Evolutionary conservation across 1,284 basidiomycete genomes (phyloP).

Genomic region (Acaromyces ingoldii): DNA sequence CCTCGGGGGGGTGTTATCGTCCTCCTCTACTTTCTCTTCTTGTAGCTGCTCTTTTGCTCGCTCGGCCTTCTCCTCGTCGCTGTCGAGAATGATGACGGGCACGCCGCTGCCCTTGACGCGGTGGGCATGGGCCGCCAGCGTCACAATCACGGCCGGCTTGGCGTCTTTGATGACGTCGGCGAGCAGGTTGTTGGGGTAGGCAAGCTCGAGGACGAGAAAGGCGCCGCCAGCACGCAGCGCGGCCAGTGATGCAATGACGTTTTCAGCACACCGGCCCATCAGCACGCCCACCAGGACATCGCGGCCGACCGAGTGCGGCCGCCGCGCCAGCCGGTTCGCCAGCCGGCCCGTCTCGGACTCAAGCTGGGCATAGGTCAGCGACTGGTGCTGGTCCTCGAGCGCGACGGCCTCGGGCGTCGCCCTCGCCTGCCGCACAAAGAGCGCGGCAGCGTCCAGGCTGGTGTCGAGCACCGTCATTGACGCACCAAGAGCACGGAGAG

Average conservation of each 20-base stretch:
- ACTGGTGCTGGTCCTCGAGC: constrained; percentile 19
- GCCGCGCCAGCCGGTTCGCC: constrained; percentile 23
- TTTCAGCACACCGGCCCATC: constrained; percentile 42
- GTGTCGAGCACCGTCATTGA: constrained; percentile 31
- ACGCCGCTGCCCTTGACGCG: constrained; percentile 22
- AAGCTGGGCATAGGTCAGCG: constrained; percentile 44
- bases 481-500: too few relatives aligned
- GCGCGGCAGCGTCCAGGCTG: constrained; percentile 24
- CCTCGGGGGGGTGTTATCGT: too few relatives aligned
- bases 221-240: constrained; percentile 48
- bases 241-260: constrained; percentile 47
- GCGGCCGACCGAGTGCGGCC: constrained; percentile 26
- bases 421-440: constrained; percentile 29
- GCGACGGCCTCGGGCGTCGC: constrained; percentile 27
- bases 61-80: too few relatives aligned
- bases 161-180: constrained; percentile 48
- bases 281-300: constrained; percentile 46
- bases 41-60: too few relatives aligned
- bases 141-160: constrained; percentile 42
- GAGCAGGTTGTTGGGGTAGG: constrained; percentile 44
- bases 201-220: constrained; percentile 50
- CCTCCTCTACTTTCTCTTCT: neutral
- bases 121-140: constrained; percentile 34
- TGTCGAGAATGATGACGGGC: constrained; percentile 20
- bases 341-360: constrained; percentile 30